Conservation (phyloP, 2,329 filamentous ascomycete genomes). For the Botrytis porri region DNA sequence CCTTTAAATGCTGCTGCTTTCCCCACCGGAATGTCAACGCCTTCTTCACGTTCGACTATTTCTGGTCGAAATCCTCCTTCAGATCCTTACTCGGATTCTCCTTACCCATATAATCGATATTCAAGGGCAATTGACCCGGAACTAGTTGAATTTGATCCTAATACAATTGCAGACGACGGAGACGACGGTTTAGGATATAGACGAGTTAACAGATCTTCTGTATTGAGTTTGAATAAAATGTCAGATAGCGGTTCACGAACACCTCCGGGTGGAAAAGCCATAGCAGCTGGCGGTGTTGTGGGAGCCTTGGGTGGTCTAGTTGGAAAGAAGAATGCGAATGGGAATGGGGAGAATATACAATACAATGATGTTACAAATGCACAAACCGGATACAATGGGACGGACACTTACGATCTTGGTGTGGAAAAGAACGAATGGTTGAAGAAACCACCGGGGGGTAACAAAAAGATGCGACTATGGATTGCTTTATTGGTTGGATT, state of each 20-base stretch:
- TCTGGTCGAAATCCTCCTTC: conserved; percentile 30
- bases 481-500: conserved; percentile 63
- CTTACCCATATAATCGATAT: conserved; percentile 31
- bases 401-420: conserved; percentile 29
- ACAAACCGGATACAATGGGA: conserved; percentile 22
- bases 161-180: conserved; percentile 80
- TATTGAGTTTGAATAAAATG: conserved; percentile 39
- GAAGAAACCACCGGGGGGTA: conserved; percentile 55
- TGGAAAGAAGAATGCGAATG: conserved; percentile 31
- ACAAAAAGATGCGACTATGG: conserved; percentile 66
- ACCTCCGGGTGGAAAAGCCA: conserved; percentile 38
- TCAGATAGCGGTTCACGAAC: conserved; percentile 26
- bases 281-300: conserved; percentile 43
- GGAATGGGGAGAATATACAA: conserved; percentile 27
- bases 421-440: conserved; percentile 66
- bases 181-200: conserved; percentile 73
- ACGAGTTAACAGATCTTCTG: conserved; percentile 51
- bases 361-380: conserved; percentile 33
- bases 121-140: conserved; percentile 35
- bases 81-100: conserved; percentile 34
- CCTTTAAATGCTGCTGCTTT: conserved; percentile 37
- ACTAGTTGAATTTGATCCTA: conserved; percentile 53
- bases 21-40: conserved; percentile 33
- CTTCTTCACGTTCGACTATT: conserved; percentile 31
- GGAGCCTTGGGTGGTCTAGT: conserved; percentile 34